Evolutionary conservation across 2,329 filamentous ascomycete species (phyloP).

Genomic region (Dendryphion nanum): DNA sequence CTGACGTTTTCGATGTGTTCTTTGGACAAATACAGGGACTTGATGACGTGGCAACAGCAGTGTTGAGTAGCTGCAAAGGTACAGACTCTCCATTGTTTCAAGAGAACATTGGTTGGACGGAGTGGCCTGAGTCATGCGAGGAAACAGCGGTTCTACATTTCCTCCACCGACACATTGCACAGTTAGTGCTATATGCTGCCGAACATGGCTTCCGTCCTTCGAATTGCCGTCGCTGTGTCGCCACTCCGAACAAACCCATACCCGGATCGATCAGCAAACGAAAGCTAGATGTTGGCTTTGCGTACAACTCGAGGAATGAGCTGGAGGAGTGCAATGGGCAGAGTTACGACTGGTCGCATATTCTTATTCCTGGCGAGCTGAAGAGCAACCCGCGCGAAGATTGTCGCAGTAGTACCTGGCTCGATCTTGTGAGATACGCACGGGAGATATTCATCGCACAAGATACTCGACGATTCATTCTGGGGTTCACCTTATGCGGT

Average conservation of each 20-base stretch:
- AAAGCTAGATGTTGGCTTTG: constrained; percentile 24
- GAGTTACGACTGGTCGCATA: constrained; percentile 40
- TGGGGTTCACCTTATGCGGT: constrained; percentile 51
- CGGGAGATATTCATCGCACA: constrained; percentile 43
- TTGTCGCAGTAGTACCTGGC: constrained; percentile 26
- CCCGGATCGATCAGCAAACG: constrained; percentile 3
- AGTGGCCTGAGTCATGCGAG: no score
- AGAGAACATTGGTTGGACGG: no score
- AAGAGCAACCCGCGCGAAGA: constrained; percentile 47
- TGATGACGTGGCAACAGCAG: no score
- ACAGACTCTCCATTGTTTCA: no score
- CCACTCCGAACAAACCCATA: neutral
- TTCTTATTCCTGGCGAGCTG: constrained; percentile 49
- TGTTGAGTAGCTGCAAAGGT: no score
- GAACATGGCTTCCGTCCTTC: neutral
- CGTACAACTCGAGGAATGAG: constrained; percentile 14
- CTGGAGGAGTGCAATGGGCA: constrained; percentile 5
- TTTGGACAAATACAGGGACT: no score
- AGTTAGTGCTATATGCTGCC: no score
- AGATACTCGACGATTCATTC: constrained; percentile 37
- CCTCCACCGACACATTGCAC: no score
- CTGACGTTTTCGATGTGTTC: no score
- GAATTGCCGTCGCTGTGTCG: neutral
- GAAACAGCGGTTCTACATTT: no score
- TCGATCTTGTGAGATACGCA: constrained; percentile 45